Percentiles rank a stretch among this genome's conserved stretches.
These are phyloP conservation scores for Lecanicillium sp. DNA, from an alignment of 2,329 filamentous ascomycete genomes.

Conservation along the genomic window DNA sequence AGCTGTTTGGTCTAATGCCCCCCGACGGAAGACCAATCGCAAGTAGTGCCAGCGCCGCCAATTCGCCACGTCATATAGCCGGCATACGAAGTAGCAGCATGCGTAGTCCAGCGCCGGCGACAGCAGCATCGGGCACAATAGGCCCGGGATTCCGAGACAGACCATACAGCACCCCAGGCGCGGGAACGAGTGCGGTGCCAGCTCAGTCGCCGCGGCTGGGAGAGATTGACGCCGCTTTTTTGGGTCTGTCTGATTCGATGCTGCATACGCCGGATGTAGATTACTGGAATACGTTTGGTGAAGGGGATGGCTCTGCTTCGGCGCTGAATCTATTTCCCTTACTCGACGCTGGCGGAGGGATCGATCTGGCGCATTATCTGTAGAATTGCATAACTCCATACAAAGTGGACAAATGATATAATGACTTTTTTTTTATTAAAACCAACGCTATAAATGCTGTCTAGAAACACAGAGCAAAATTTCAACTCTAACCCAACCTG, in stretches of 20 bases:
- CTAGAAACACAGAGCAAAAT: background rate
- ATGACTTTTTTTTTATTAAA: background rate
- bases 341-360: conserved; percentile 43
- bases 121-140: background rate
- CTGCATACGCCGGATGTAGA: conserved; percentile 33
- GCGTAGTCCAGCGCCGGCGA: background rate
- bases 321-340: conserved; percentile 43
- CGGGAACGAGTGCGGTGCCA: conserved; percentile 16
- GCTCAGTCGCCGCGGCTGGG: conserved; percentile 22
- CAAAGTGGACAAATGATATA: too few species aligned
- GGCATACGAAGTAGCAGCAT: background rate
- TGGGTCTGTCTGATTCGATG: conserved; percentile 28
- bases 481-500: background rate
- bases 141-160: background rate
- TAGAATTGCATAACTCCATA: conserved; percentile 9
- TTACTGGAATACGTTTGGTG: conserved; percentile 28
- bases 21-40: conserved; percentile 9
- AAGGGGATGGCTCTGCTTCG: conserved; percentile 34
- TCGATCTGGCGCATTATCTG: conserved; percentile 38
- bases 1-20: conserved; percentile 42
- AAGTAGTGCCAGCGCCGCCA: background rate
- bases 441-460: background rate
- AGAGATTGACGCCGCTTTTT: conserved; percentile 29
- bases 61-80: conserved; percentile 1
- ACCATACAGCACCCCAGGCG: conserved; percentile 12